Evolutionary conservation across 352 stramenopile species (phyloP).

Genomic region (Phytophthora kernoviae): DNA sequence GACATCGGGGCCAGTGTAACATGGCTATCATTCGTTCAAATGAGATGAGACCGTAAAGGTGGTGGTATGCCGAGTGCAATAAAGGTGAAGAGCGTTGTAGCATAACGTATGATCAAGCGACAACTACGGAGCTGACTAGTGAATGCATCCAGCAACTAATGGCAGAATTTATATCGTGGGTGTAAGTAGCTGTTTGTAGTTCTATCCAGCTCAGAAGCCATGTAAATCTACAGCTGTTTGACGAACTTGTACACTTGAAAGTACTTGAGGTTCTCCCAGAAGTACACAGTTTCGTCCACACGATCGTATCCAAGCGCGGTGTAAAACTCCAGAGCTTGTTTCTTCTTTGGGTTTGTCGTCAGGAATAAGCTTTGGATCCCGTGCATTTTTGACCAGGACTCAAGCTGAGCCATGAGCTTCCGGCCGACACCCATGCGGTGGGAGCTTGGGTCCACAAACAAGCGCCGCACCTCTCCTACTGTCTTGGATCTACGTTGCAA

Average conservation of each 20-base stretch:
- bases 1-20: neutral
- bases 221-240: conserved; percentile 21
- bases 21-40: neutral
- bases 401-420: conserved; percentile 21
- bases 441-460: conserved; percentile 31
- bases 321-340: conserved; percentile 24
- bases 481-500: conserved; percentile 18
- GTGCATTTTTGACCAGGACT: conserved; percentile 19
- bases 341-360: conserved; percentile 21
- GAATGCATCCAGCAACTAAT: neutral
- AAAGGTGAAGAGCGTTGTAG: neutral
- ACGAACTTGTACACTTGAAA: conserved; percentile 23
- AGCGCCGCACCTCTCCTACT: conserved; percentile 24
- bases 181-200: neutral
- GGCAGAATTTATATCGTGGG: neutral
- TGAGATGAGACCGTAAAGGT: neutral
- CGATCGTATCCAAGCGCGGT: conserved; percentile 23
- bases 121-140: neutral
- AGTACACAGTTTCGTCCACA: conserved; percentile 8
- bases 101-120: neutral
- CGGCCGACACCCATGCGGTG: conserved; percentile 28
- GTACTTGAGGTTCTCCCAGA: conserved; percentile 21
- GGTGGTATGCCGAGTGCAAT: too few relatives aligned
- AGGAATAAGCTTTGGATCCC: conserved; percentile 24
- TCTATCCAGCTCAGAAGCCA: neutral